A percentile compares a stretch with the other conserved stretches of the same genome.
Conservation (phyloP, 768 basidiomycete species). For the Serendipita sp. region DNA sequence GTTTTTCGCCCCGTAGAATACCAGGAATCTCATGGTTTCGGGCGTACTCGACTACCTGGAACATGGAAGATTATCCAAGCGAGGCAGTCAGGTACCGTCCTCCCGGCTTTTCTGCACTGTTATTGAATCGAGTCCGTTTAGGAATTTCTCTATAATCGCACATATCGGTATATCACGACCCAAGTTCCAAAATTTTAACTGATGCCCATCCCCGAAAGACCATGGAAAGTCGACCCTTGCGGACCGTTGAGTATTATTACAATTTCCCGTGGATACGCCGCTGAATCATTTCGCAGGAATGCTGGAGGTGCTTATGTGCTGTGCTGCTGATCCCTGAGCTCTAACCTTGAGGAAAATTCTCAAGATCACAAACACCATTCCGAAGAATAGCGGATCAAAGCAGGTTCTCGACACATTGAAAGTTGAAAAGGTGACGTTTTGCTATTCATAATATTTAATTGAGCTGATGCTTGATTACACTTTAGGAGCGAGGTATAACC, state of each 20-base stretch:
- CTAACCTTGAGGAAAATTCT: constrained; percentile 13
- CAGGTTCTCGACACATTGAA: constrained; percentile 89
- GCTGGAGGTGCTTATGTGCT: constrained; percentile 39
- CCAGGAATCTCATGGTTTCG: too few relatives aligned
- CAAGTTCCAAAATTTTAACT: constrained; percentile 3
- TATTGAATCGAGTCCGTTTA: constrained; percentile 7
- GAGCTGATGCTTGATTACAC: too few relatives aligned
- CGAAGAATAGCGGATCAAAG: constrained; percentile 41
- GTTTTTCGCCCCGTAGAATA: too few relatives aligned
- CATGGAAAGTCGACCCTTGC: constrained; percentile 94
- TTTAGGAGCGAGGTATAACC: constrained; percentile 76
- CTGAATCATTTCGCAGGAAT: constrained; percentile 28
- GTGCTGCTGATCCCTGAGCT: neutral
- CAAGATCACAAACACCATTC: constrained; percentile 77
- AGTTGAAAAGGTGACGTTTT: constrained; percentile 45
- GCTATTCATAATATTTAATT: too few relatives aligned
- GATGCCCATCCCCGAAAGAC: constrained; percentile 27
- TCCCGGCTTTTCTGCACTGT: neutral
- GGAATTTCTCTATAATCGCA: constrained; percentile 90
- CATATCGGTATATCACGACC: constrained; percentile 54
- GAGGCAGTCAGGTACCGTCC: constrained; percentile 19
- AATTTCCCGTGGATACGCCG: constrained; percentile 1
- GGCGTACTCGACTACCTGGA: neutral
- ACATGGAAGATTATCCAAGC: constrained; percentile 21
- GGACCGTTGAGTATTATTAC: constrained; percentile 40